phyloP scores from a whole-genome alignment of 441 rosid genomes.

The Syzygium malaccense region DNA sequence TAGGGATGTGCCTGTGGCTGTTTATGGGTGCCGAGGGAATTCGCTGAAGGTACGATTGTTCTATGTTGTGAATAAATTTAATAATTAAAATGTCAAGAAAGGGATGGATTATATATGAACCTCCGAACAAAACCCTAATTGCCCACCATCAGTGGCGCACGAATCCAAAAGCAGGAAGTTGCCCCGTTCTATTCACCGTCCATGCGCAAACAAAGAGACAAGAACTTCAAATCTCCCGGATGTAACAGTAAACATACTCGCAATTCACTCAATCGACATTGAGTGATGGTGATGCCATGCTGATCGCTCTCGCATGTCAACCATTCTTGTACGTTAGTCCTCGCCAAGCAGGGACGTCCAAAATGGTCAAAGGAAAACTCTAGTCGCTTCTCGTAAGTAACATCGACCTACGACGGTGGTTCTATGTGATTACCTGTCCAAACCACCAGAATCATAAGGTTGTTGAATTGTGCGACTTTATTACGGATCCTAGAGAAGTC shows the following conservation, averaged over 20 bases:
- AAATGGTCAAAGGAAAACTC: not conserved
- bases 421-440: not conserved
- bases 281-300: not conserved
- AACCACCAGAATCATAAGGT: not conserved
- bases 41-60: not conserved
- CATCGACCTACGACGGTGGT: not conserved
- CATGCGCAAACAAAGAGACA: not conserved
- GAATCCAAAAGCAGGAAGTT: not conserved
- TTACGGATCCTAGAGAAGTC: not conserved
- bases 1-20: not conserved
- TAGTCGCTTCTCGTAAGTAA: not conserved
- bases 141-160: not conserved
- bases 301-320: not conserved
- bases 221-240: not conserved
- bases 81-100: not conserved
- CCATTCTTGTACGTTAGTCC: not conserved
- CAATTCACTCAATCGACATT: not conserved
- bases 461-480: not conserved
- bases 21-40: not conserved
- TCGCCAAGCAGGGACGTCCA: not conserved
- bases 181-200: not conserved
- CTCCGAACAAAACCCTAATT: not conserved
- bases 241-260: not conserved
- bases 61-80: not conserved
- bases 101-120: not conserved